Base-by-base conservation (phyloP, 2,329 filamentous ascomycete species). In the Penicillium sp. region DNA sequence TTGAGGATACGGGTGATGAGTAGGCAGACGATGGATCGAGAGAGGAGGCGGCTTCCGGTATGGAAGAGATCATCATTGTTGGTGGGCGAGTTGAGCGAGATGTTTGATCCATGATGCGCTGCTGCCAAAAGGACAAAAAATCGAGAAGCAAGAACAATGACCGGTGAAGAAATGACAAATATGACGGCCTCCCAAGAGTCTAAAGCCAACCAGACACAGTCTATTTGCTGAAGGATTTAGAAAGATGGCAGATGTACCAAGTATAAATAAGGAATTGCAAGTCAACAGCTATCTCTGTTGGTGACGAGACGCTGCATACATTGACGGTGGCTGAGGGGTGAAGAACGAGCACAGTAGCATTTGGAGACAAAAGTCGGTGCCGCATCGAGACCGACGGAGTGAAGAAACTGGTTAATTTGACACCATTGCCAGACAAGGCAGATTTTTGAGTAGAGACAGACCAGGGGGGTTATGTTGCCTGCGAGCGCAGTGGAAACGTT, bases 381-480 rank as follows among this genome's bases (percentile, higher is more conserved):
- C 57, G 66, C 63, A 71, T 69, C 55, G 59, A 67, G 55, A 66
- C 61, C 62, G 56, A 22, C 24, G 31, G 31, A 16, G 60, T 67
- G 66, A 66, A 64, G 64, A 70, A 58, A 64, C 58, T 41, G 64
- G 16, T 43, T 58, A 58, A 60, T 62, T 65, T 68, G 64, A 72
- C 67, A 68, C 68, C 72, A 31, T 66, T 61, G 57, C 65, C 63
- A 60, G 68, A 60, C 72, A 72, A 75, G 74, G 74, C 74, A 75
- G 73, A 76, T 61, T 75, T 65, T 60, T 2, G 13, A 50, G n/a
- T 13, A 36, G n/a, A 50, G 19, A 50, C 9, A 4, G 41, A 44
- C 5, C 19, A 22, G 39, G 27, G 44, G 19, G 31, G 33, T n/a
- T 19, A 35, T 35, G 46, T 35, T 13, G 24, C 31, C 60, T 66